Base-by-base conservation (phyloP, 163 green algal species). In the Scenedesmus sp. region DNA sequence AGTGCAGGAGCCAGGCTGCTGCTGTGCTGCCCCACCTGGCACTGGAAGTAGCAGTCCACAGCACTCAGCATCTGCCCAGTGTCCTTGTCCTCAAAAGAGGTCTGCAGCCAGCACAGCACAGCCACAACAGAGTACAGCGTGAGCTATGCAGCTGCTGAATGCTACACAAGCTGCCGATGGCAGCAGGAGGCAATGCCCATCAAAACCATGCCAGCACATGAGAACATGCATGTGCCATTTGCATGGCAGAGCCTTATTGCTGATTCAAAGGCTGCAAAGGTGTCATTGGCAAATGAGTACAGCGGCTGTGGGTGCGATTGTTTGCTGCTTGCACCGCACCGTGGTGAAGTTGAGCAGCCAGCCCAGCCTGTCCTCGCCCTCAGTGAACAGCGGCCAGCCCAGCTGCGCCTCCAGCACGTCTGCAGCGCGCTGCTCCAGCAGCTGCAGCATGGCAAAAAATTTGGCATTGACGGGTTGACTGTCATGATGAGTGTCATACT, bases 41-140 rank as follows among this genome's bases (percentile, higher is more conserved):
- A 97, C 96, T 99, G 97, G 95, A 99, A 99, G 95, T 99, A 99
- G 94, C 97, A 99, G 88, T 98, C 97, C 20, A 99, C 95, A 9
- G 96, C 95, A 59, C 95, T 97, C 59, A 98, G 62, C 12, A 93
- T 86, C 60, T 98, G 95, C 0, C 96, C 95, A 9, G 90, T 96
- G 90, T 99, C 97, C 94, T 97, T 96, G 93, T 99, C 97, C 60
- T 98, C 94, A 92, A 98, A 92, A 26, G 94, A 92, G 15, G 93
- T 95, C 94, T 96, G 92, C 81, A 73, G 23, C 23, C 57, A 77
- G n/a, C 60, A 59, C 56, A 62, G 59, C 26, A 79, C 57, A n/a
- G 20, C 34, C 1, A 57, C 57, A 88, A 15, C n/a, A 66, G 6
- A 12, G 59, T 59, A 88, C 56, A 46, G 59, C 23, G n/a, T 52